Base-by-base conservation (phyloP, 495 filamentous ascomycete genomes). In the Aspergillus conjunctus region DNA sequence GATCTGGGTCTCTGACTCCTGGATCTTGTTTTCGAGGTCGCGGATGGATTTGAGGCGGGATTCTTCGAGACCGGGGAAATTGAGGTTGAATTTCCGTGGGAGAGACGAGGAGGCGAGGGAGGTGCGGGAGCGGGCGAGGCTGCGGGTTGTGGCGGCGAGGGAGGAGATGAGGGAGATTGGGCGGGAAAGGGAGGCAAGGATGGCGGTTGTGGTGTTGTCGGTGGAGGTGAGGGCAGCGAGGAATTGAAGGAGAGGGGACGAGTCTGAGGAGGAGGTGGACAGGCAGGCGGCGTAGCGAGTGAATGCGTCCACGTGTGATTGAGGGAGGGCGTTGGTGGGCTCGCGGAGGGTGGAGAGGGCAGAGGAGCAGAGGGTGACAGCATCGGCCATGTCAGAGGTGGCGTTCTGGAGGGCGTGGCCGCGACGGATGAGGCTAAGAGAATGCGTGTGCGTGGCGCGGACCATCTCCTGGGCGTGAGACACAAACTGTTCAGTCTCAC, bases 401-500 rank as follows among this genome's bases (percentile, higher is more conserved):
- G 65, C 77, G 56, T 77, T 75, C 31, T 74, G 66, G 3, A 76
- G 64, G 7, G 69, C 66, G 43, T 74, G 64, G 21, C 71, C 76
- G 10, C 69, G 68, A 30, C 94, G 85, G 41, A 93, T 87, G 55
- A 94, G 83, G 58, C 85, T 91, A 66, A 87, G 88, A 3, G 90
- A 92, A 61, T 91, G 88, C 65, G 85, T 86, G 65, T 93, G 90
- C 62, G 96, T 84, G 62, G 87, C 86, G 41, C 91, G 86, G 54
- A 97, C 88, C 68, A 91, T 91, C 49, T 97, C 92, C 61, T 92
- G 83, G 3, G 94, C 93, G 67, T 95, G 88, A 48, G 87, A 85
- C 50, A 97, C 85, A 71, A 98, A 98, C 66, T 92, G 87, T 66
- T 97, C 94, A 6, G 97, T 92, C 70, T 97, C 93, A n/a, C 85